phyloP scores from a whole-genome alignment of 192 early-diverging fungal genomes.

The Obelidium mucronatum region DNA sequence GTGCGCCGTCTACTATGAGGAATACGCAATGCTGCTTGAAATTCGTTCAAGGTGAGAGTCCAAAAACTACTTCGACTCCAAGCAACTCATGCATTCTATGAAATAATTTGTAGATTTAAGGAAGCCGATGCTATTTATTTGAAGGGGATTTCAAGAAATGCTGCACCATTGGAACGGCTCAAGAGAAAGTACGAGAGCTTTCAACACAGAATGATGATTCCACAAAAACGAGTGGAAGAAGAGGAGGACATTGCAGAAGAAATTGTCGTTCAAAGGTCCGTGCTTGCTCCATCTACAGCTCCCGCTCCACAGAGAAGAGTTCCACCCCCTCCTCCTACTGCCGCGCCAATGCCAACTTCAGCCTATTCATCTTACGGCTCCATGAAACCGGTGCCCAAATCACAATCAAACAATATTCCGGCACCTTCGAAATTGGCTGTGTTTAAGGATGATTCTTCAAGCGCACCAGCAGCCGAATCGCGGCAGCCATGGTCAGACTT shows the following conservation, averaged over 20 bases:
- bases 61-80: constrained; percentile 20
- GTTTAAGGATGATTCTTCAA: constrained; percentile 26
- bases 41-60: constrained; percentile 28
- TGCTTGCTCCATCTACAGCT: not conserved
- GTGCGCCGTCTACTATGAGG: constrained; percentile 76
- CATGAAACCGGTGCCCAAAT: not conserved
- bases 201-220: constrained; percentile 51
- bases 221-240: constrained; percentile 16
- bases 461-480: not conserved
- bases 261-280: not conserved
- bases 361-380: constrained; percentile 1
- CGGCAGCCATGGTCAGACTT: constrained; percentile 62
- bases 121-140: constrained; percentile 69
- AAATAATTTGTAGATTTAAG: constrained; percentile 63
- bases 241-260: not conserved
- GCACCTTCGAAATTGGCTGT: constrained; percentile 20
- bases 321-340: not conserved
- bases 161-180: constrained; percentile 73
- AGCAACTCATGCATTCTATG: too few species aligned
- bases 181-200: constrained; percentile 66
- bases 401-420: not conserved
- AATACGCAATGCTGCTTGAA: constrained; percentile 75
- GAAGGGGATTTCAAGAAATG: constrained; percentile 73
- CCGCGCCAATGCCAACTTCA: not conserved
- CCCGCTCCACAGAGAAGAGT: not conserved